A percentile compares a stretch with the other conserved stretches of the same genome.
Evolutionary conservation across 768 basidiomycete genomes (phyloP).

Genomic region (Fomitopsis pulvina): DNA sequence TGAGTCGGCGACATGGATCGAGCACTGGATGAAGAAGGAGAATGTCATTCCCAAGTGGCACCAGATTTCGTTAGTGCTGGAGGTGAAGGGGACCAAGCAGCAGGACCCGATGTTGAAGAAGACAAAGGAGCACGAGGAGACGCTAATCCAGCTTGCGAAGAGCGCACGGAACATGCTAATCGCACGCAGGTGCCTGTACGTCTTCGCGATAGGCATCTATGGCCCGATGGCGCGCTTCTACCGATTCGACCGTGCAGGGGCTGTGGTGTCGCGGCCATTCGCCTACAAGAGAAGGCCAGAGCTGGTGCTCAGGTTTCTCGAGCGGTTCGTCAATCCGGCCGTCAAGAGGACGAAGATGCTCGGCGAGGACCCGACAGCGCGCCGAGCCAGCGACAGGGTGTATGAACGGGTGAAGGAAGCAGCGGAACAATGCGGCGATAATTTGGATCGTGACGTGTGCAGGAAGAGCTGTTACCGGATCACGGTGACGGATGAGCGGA

Average conservation of each 20-base stretch:
- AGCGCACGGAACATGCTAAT: too few relatives aligned
- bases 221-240: slow-evolving; percentile 6
- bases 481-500: not conserved
- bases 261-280: slow-evolving; percentile 2
- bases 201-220: slow-evolving; percentile 13
- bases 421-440: not conserved
- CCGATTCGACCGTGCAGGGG: slow-evolving; percentile 12
- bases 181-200: too few relatives aligned
- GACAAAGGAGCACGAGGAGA: too few relatives aligned
- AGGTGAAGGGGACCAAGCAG: not conserved
- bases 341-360: not conserved
- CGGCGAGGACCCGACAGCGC: slow-evolving; percentile 1
- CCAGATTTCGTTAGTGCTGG: slow-evolving; percentile 6
- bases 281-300: not conserved
- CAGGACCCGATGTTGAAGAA: slow-evolving; percentile 6
- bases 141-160: too few relatives aligned
- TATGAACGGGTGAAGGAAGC: not conserved
- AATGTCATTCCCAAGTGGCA: not conserved
- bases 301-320: slow-evolving; percentile 7
- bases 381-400: not conserved
- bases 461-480: not conserved
- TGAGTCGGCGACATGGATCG: too few relatives aligned
- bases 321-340: slow-evolving; percentile 11
- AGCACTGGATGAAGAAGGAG: too few relatives aligned
- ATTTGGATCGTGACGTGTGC: not conserved